Base-by-base conservation (phyloP, 192 early-diverging fungal species). In the Backusella liffmaniae region DNA sequence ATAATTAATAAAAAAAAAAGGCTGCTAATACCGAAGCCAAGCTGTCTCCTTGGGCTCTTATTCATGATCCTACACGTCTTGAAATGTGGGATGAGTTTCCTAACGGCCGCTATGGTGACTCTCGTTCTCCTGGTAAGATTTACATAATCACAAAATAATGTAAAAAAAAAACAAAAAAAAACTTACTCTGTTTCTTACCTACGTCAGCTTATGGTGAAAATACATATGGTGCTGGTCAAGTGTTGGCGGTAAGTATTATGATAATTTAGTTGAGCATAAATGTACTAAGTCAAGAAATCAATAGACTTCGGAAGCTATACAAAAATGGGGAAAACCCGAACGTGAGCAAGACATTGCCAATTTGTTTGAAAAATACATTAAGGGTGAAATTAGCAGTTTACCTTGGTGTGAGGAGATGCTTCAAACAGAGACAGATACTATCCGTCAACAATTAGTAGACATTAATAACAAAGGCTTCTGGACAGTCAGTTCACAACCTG, bases 71-170 rank as follows among this genome's bases (percentile, higher is more conserved):
- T 7, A 18, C 87, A 59, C 86, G 88, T n/a, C 92, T 94, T 23
- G 92, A 93, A 73, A 80, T 78, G 0, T 96, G 94, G 94, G 94
- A 96, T 87, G 93, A 96, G 62, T 96, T 94, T 77, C 94, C 94
- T n/a, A 96, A 96, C 77, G 94, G 94, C 23, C 88, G 94, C 13
- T 96, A 91, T 90, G 94, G 94, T 71, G 93, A 95, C 78, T 86
- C 94, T 39, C 80, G 93, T 15, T 96, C 94, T n/a, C 94, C 93
- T 2, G 81, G 79, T 80, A 80, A 72, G 18, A 13, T 23, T 41
- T 41, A 42, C 29, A 29, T 34, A 37, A 36, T 23, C 34, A n/a
- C 30, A 49, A 5, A 73, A 5, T 35, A 26, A 23, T 12, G 37
- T 39, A 46, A 6, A 4, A 30, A 4, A 21, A 51, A 35, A 34